Base-by-base conservation (phyloP, 805 yeast genomes). In the Pichia paraexigua region DNA sequence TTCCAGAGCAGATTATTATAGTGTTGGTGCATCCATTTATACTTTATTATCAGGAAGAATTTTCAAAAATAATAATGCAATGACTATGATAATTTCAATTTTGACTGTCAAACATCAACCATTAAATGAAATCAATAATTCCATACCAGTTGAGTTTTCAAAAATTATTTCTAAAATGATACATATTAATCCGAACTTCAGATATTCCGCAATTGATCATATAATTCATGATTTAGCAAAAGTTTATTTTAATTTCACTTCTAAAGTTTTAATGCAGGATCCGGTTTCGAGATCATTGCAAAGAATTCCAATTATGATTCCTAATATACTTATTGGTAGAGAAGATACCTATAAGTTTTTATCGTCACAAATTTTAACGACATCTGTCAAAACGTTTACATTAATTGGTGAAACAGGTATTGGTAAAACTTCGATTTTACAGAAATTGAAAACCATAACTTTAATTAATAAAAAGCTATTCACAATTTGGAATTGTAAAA, bases 11-110 rank as follows among this genome's bases (percentile, higher is more conserved):
- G 82, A 78, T 58, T 66, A 75, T 45, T 78, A 77, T 59, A 68
- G 77, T 28, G 48, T 76, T 11, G 82, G 82, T 39, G 68, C 77
- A n/a, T 71, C 77, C 9, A 52, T 78, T 20, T 77, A 78, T 54
- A 79, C 77, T 49, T 51, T 75, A n/a, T 51, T 77, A 13, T 68
- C 74, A 17, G 78, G 80, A 1, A 61, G 64, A 15, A 58, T 73
- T 2, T 80, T 80, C 0, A 64, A 64, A 32, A 65, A 73, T 1
- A 65, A 69, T 12, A 75, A 70, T 53, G 68, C 74, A 2, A 56
- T 67, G 4, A 69, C 70, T 30, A 53, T 76, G 20, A 66, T 71
- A 4, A 59, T 70, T 47, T 67, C 71, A 69, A 76, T 73, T 54
- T 62, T 74, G 8, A 58, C 65, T 17, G 70, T 73, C 28, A 63